Evolutionary conservation across 108 stramenopile species (phyloP).

Genomic region (Mediolabrus comicus): DNA sequence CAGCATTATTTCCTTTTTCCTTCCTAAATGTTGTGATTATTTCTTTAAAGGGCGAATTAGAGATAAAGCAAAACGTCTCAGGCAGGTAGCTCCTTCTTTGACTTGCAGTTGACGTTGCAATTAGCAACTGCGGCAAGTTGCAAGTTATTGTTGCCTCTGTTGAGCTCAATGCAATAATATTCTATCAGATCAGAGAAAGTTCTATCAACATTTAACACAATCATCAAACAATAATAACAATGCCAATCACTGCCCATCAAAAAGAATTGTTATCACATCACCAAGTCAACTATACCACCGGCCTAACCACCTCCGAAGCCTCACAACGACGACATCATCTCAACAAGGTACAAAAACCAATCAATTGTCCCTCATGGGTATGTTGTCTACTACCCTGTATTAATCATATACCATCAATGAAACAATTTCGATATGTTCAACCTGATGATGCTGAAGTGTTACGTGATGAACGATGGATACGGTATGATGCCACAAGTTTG

Average conservation of each 20-base stretch:
- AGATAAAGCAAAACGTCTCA: too few species aligned
- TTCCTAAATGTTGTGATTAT: too few species aligned
- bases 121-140: too few species aligned
- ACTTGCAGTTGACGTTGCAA: too few species aligned
- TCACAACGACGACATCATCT: constrained; percentile 51
- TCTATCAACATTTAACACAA: too few species aligned
- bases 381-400: constrained; percentile 86
- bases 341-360: constrained; percentile 65
- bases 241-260: constrained; percentile 41
- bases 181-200: too few species aligned
- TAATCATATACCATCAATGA: constrained; percentile 76
- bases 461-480: constrained; percentile 72
- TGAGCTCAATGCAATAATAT: too few species aligned
- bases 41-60: too few species aligned
- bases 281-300: constrained; percentile 29
- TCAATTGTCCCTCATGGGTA: constrained; percentile 81
- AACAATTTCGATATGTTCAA: constrained; percentile 62
- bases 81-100: too few species aligned
- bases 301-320: constrained; percentile 66
- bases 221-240: constrained; percentile 2
- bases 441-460: constrained; percentile 86
- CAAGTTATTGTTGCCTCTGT: too few species aligned
- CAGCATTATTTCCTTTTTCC: too few species aligned
- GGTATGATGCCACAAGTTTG: constrained; percentile 78
- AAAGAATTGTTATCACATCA: constrained; percentile 26